Base-by-base conservation (phyloP, 83 land plant genomes). In the Picea abies region DNA sequence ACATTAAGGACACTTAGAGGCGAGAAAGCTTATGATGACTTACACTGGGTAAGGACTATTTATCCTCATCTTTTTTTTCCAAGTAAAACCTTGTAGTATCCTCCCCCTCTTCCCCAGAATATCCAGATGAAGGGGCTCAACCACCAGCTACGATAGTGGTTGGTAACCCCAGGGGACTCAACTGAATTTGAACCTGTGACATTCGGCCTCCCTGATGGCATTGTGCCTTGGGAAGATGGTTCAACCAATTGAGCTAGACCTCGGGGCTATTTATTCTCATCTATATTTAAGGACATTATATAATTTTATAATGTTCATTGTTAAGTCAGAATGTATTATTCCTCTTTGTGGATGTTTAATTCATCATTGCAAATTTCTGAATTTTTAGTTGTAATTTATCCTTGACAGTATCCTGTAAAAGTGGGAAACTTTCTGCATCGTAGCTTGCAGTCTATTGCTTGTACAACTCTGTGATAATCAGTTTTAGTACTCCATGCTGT, bases 31-130 rank as follows among this genome's bases (percentile, higher is more conserved):
- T 72, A 72, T 41, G 76, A 72, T 41, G 49, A 44, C 76, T 72
- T 72, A 49, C 76, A 72, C 35, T 72, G 76, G 76, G 76, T 72
- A 44, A 72, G 76, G 47, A 72, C 49, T 32, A 41, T n/a, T 72
- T 69, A 35, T 69, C n/a, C 52, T 41, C 47, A 49, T 49, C 56
- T 10, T 49, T 49, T 49, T 49, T 49, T 49, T 49, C 12, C 12
- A 49, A 49, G 1, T 10, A 49, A 49, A 49, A 49, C 56, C 56
- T 49, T 11, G 0, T 11, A 10, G 56, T 1, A 9, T 49, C 11
- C 56, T 10, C 56, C 12, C 52, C 52, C 56, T 49, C 11, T 49
- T 49, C 12, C 56, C 12, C 1, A 49, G 10, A 49, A 49, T 49
- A 49, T 9, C 56, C 9, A 11, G 56, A 49, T 49, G 56, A 11